Conservation (phyloP, 2,329 filamentous ascomycete species). For the Leptodontidium sp. region DNA sequence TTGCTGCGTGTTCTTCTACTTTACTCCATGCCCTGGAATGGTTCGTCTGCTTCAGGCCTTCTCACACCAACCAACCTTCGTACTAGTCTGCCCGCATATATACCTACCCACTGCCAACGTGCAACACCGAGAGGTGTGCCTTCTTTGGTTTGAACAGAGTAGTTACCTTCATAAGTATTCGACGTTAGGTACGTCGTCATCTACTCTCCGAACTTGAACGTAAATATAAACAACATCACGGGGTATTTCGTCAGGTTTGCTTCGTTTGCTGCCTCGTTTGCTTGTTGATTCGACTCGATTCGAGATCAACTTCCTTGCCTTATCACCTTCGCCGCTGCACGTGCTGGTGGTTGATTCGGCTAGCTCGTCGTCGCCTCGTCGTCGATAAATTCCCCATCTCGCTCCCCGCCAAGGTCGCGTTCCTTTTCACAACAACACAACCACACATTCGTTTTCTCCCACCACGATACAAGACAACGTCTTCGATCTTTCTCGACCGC, state of each 20-base stretch:
- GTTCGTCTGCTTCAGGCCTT: background rate
- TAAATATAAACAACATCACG: constrained; percentile 3
- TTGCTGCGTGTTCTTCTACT: background rate
- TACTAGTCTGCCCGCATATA: too few species aligned
- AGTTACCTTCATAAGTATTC: background rate
- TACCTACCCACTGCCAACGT: background rate
- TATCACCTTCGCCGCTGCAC: background rate
- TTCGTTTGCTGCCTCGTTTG: constrained; percentile 6
- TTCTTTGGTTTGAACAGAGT: background rate
- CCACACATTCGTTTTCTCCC: constrained; percentile 21
- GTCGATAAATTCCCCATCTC: constrained; percentile 10
- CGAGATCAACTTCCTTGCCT: background rate
- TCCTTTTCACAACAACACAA: constrained; percentile 8
- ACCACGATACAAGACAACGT: constrained; percentile 19
- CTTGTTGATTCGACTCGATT: background rate
- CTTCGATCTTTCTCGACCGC: constrained; percentile 25
- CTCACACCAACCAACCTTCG: too few species aligned
- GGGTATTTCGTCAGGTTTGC: constrained; percentile 15
- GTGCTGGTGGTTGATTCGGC: constrained; percentile 8
- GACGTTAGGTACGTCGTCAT: background rate
- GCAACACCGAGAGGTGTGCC: background rate
- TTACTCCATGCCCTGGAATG: background rate
- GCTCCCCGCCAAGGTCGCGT: constrained; percentile 1
- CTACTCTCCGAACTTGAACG: background rate
- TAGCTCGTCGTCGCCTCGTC: background rate